These are phyloP conservation scores for Podila minutissima DNA, from an alignment of 192 early-diverging fungal genomes.

Conservation along the genomic window DNA sequence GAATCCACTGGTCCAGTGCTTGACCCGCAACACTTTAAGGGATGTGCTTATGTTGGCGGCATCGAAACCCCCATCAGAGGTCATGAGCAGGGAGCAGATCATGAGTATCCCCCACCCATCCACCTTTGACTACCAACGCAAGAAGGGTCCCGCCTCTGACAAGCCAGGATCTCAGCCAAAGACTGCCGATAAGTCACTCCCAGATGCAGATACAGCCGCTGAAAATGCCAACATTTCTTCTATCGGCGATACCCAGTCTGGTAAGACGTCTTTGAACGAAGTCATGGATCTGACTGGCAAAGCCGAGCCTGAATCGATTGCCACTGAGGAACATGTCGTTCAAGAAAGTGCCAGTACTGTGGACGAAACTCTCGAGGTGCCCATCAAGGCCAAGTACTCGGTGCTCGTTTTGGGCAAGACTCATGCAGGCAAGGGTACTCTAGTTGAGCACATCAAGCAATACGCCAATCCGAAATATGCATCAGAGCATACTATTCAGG, in stretches of 20 bases:
- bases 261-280: neutral
- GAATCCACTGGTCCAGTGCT: neutral
- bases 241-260: neutral
- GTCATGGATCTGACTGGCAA: neutral
- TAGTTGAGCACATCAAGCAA: conserved; percentile 5
- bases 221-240: neutral
- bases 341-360: too few species aligned
- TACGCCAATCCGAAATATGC: neutral
- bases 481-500: too few species aligned
- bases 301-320: neutral
- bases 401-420: conserved; percentile 20
- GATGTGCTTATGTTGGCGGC: neutral
- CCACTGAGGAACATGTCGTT: neutral
- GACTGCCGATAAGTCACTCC: neutral
- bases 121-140: neutral
- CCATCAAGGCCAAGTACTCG: neutral
- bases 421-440: conserved; percentile 13
- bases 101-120: neutral
- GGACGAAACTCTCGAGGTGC: too few species aligned
- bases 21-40: neutral
- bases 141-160: neutral
- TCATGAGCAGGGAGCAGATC: neutral
- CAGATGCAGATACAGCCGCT: neutral
- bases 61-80: neutral
- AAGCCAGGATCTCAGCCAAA: neutral